phyloP scores from a whole-genome alignment of 352 stramenopile genomes.

The Phytophthora sp. region DNA sequence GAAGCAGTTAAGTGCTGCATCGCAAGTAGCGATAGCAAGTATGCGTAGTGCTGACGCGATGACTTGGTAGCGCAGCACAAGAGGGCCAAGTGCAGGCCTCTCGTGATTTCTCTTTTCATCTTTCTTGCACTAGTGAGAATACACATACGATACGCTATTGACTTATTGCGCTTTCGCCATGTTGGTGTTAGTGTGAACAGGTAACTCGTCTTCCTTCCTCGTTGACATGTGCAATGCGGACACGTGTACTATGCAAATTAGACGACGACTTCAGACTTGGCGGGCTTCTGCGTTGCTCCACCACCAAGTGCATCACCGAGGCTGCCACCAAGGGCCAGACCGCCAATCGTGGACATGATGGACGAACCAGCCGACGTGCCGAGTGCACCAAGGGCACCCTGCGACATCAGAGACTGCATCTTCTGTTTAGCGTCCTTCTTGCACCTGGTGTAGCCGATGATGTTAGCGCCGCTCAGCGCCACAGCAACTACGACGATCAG shows the following conservation, averaged over 20 bases:
- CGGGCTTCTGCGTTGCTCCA: conserved; percentile 20
- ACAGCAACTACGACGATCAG: conserved; percentile 94
- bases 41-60: conserved; percentile 19
- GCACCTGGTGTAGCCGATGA: conserved; percentile 98
- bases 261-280: conserved; percentile 44
- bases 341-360: conserved; percentile 80
- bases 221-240: background rate
- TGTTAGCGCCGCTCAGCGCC: conserved; percentile 94
- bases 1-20: conserved; percentile 20
- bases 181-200: conserved; percentile 21
- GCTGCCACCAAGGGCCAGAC: conserved; percentile 59
- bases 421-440: conserved; percentile 91
- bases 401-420: conserved; percentile 84
- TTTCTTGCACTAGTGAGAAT: conserved; percentile 36
- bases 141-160: conserved; percentile 35
- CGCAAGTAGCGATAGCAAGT: conserved; percentile 25
- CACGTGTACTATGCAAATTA: conserved; percentile 25
- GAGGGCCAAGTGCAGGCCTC: background rate
- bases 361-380: conserved; percentile 70
- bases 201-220: background rate
- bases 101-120: conserved; percentile 22
- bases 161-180: conserved; percentile 13
- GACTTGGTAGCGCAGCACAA: conserved; percentile 8
- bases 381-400: conserved; percentile 72
- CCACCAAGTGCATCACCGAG: conserved; percentile 11